Evolutionary conservation across 345 rosid species (phyloP).

Genomic region (Ailanthus altissimus): DNA sequence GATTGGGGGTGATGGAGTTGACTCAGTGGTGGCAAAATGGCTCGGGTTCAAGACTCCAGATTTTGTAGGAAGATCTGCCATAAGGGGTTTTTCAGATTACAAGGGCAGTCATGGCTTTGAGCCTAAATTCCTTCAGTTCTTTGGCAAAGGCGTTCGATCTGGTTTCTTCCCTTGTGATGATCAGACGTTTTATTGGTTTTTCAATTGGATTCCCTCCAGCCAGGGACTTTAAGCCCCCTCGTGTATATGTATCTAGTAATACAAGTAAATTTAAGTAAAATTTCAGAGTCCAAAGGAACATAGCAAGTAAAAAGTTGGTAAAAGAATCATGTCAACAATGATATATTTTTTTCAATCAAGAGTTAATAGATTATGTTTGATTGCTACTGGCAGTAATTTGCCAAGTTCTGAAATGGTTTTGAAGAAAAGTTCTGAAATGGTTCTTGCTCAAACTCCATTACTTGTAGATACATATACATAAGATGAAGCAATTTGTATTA

Average conservation of each 20-base stretch:
- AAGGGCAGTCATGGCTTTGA: slow-evolving; percentile 39
- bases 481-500: slow-evolving; percentile 48
- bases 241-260: no score
- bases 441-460: neutral
- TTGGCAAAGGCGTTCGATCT: slow-evolving; percentile 38
- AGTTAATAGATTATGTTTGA: no score
- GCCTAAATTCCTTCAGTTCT: slow-evolving; percentile 23
- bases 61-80: slow-evolving; percentile 37
- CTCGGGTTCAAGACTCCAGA: slow-evolving; percentile 54
- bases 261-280: no score
- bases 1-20: slow-evolving; percentile 75
- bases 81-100: slow-evolving; percentile 49
- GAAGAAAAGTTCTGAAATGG: neutral
- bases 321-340: no score
- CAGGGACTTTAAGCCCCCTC: slow-evolving; percentile 22
- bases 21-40: slow-evolving; percentile 67
- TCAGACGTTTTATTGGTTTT: slow-evolving; percentile 34
- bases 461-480: slow-evolving; percentile 27
- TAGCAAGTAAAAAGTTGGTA: no score
- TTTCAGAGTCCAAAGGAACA: no score
- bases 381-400: neutral
- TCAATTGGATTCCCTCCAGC: slow-evolving; percentile 33
- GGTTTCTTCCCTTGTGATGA: slow-evolving; percentile 46
- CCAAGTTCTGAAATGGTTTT: neutral
- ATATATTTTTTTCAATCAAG: no score